Evolutionary conservation across 192 early-diverging fungal species (phyloP).

Genomic region (Backusella circina): DNA sequence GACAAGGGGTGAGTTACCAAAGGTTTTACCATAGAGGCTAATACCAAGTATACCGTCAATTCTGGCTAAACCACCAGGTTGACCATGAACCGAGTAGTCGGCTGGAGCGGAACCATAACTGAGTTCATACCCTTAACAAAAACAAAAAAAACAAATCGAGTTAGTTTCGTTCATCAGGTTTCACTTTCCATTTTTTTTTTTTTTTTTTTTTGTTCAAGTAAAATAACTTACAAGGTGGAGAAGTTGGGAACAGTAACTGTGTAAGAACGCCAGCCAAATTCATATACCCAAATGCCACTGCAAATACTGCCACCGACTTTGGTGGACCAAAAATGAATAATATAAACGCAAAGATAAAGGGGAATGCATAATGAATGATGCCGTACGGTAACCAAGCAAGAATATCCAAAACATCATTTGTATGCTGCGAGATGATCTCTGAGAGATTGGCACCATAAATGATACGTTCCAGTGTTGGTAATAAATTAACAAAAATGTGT

Average conservation of each 20-base stretch:
- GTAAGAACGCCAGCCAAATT: constrained; percentile 68
- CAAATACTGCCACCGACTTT: constrained; percentile 48
- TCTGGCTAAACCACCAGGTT: constrained; percentile 63
- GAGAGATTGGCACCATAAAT: constrained; percentile 65
- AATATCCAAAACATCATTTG: constrained; percentile 53
- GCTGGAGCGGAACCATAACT: constrained; percentile 60
- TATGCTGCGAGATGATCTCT: constrained; percentile 51
- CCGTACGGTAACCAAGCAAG: constrained; percentile 72
- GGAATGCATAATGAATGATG: constrained; percentile 68
- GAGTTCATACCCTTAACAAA: constrained; percentile 74
- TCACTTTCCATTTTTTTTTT: neutral
- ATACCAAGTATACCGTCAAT: constrained; percentile 65
- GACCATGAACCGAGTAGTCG: constrained; percentile 60
- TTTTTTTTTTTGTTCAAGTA: no score
- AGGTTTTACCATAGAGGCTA: constrained; percentile 57
- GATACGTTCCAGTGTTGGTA: constrained; percentile 64
- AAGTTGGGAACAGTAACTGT: constrained; percentile 61
- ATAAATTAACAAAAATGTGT: constrained; percentile 59
- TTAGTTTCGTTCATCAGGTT: neutral
- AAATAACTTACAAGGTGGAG: constrained; percentile 62
- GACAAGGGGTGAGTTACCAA: constrained; percentile 65
- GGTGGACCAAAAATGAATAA: constrained; percentile 51
- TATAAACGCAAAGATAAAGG: constrained; percentile 47
- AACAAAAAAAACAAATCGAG: neutral
- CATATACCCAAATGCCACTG: constrained; percentile 61